Base-by-base conservation (phyloP, 352 stramenopile species). In the Phytopythium boreale region DNA sequence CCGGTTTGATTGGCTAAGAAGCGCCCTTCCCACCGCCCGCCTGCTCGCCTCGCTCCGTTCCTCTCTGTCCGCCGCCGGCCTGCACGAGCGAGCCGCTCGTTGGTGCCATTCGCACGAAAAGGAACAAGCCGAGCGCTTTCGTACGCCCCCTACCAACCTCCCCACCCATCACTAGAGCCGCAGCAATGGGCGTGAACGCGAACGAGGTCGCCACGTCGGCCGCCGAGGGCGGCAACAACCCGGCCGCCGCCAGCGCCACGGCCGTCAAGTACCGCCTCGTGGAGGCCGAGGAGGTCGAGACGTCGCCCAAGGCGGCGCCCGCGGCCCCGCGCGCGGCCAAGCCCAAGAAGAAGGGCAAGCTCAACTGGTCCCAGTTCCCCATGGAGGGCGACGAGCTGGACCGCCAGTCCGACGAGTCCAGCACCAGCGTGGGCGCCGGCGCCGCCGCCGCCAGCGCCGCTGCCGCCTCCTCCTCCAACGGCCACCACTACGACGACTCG, bases 231-330 rank as follows among this genome's bases (percentile, higher is more conserved):
- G 24, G 12, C 46, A 8, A 53, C 46, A 6, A 31, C 22, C 4
- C 46, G 5, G n/a, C 49, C 27, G 27, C 50, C 26, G 27, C 26
- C 26, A 39, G 24, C 29, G 20, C 37, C 24, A 39, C 34, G 44
- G 63, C 73, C 52, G 77, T 93, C 74, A 95, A 95, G 76, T 95
- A 93, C 73, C 84, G 73, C 47, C 72, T 95, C 14, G 86, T 95
- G 37, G 86, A 93, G 68, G 86, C 86, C 11, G 86, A 95, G 56
- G 86, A 95, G 62, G 86, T 95, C 52, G 80, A 84, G 51, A 76
- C 70, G 59, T n/a, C 66, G 53, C 66, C 64, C 41, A 41, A 67
- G 46, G 34, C 56, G 39, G 46, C 64, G 17, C 12, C 59, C 31
- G 15, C 46, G n/a, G 43, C 56, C 20, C 63, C 22, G 22, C 27